Evolutionary conservation across 331 rosid genomes (phyloP).

Genomic region (Erythrophleum ivorense): DNA sequence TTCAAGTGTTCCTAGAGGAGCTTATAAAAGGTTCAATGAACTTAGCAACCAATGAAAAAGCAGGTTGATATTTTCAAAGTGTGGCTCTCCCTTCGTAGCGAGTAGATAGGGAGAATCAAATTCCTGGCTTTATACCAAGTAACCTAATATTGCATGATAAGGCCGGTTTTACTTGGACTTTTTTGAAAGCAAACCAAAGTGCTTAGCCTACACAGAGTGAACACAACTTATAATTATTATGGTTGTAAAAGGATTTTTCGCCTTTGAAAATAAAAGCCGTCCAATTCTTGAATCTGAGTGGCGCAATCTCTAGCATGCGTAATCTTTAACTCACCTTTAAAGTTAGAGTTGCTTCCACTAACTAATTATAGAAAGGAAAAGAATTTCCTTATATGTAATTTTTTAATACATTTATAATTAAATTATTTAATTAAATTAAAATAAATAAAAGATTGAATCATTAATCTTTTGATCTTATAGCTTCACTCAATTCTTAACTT

Average conservation of each 20-base stretch:
- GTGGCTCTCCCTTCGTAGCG: background rate
- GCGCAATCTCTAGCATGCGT: background rate
- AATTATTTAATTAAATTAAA: no score
- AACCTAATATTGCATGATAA: background rate
- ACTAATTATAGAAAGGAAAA: no score
- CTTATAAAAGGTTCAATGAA: background rate
- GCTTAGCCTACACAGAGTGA: background rate
- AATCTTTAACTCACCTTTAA: no score
- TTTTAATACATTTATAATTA: no score
- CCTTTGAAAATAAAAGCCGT: background rate
- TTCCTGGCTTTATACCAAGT: background rate
- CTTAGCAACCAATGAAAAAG: background rate
- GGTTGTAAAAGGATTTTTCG: background rate
- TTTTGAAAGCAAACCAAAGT: background rate
- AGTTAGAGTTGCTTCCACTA: no score
- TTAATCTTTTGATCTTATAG: no score
- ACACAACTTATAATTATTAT: no score
- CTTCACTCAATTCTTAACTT: no score
- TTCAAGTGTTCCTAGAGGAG: background rate
- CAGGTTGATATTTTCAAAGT: background rate
- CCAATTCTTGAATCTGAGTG: background rate
- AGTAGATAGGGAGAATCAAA: background rate
- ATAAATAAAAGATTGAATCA: no score
- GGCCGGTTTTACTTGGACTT: background rate
- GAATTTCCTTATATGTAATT: no score